Percentiles rank a stretch among this genome's conserved stretches.
Conservation (phyloP, 139 green algal genomes). For the Picochlorum sp. region DNA sequence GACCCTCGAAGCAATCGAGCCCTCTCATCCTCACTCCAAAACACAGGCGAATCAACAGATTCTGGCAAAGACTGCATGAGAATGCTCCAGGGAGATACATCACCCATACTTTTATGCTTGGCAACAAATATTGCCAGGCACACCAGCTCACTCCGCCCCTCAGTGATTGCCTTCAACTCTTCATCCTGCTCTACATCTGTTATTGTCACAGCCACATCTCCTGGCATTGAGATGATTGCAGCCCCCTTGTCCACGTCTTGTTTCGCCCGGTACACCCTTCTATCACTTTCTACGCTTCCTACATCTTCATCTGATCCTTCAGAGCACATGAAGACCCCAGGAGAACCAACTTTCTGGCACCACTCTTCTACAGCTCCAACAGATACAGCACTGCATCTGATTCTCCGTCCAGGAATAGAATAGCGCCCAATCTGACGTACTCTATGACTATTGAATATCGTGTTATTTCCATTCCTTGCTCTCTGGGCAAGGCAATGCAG, state of each 20-base stretch:
- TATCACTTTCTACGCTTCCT: too few relatives aligned
- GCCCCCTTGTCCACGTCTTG: background rate
- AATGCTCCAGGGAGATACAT: constrained; percentile 9
- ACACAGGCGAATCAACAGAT: constrained; percentile 35
- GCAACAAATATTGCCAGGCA: constrained; percentile 81
- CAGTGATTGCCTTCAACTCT: constrained; percentile 44
- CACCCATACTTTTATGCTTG: constrained; percentile 48
- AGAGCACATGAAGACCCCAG: too few relatives aligned
- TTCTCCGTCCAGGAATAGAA: too few relatives aligned
- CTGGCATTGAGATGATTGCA: constrained; percentile 42
- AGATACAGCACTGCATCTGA: too few relatives aligned
- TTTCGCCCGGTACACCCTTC: background rate
- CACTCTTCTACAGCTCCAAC: background rate
- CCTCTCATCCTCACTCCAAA: constrained; percentile 47
- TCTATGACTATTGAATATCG: too few relatives aligned
- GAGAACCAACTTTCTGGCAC: too few relatives aligned
- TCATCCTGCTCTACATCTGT: constrained; percentile 66
- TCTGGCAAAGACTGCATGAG: constrained; percentile 31
- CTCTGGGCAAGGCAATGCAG: too few relatives aligned
- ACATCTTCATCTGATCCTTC: too few relatives aligned
- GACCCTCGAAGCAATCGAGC: constrained; percentile 46
- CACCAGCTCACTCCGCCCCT: constrained; percentile 63
- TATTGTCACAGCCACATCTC: constrained; percentile 59
- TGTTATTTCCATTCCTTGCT: too few relatives aligned
- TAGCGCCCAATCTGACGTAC: too few relatives aligned